Evolutionary conservation across 2,329 filamentous ascomycete species (phyloP), one percentile per base, ranked within the genome.

Genomic region (Neurospora sp.): DNA sequence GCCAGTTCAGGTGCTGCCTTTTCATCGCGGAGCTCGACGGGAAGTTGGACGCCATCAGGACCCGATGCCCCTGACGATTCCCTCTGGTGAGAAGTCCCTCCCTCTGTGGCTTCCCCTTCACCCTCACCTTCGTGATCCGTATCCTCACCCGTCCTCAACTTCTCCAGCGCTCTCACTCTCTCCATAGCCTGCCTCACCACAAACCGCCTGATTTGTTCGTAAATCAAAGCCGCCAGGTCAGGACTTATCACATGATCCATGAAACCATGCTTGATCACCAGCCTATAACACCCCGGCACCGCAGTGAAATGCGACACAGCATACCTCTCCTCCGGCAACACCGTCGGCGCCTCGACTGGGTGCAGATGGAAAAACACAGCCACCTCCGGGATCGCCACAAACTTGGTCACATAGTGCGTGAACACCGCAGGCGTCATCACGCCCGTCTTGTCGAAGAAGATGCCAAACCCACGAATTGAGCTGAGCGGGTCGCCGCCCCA

Each of bases 381-480:
- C 11, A 92, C 85, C 38, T 91, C 87, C 0, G 91, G 90, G 5
- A 86, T 82, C 0, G 89, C 87, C 66, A 86, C 86, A 72, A 93
- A 89, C 76, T 93, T 93, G 68, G 84, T 86, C 10, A 92, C 82
- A 76, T 93, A 93, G 68, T 93, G 89, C 3, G 88, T 86, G 77
- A 92, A 93, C 10, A 90, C 89, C 8, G 85, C 85, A 1, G 90
- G 90, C 38, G 75, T 75, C 38, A 75, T 70, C 0, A 86, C 84
- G 62, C 91, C 91, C 0, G 87, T 84, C 79, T 94, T 93, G 80
- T 94, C 91, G 77, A 94, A 93, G 81, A 92, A 93, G 69, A 94
- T 88, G 1, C 90, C 91, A 7, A 87, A 84, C 38, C 84, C 91
- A 70, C 82, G 83, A 68, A 87, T 85, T 0, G 80, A 81, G 38